Evolutionary conservation across 179 eudicot species (phyloP), one percentile per base, ranked within the genome.

Genomic region (Beta corolliflora): DNA sequence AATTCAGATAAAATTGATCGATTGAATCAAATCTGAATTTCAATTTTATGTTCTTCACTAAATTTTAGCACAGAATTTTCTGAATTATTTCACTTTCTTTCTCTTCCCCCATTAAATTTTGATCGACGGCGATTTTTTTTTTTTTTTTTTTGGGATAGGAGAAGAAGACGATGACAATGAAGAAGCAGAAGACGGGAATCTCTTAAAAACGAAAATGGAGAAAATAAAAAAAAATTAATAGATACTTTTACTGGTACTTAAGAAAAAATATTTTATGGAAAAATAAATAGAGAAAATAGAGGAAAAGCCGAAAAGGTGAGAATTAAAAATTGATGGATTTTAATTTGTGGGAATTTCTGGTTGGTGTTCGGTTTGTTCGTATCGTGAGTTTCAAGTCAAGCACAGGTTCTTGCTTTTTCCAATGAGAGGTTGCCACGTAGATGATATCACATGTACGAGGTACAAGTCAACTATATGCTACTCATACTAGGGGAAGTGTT

Each of bases 381-480:
- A 13, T 55, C 74, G 9, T 80, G 54, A 19, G 79, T 54, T 80
- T 9, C 61, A 73, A 80, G 83, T 73, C 55, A 79, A 79, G 81
- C 12, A 29, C 65, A 75, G 29, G 79, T 76, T 31, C 19, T 50
- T 71, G 58, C 16, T n/a, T 50, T 11, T 5, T 48, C 75, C 75
- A 71, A 71, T 50, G 0, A 21, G 7, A 50, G 59, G 13, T 52
- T 23, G 60, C 59, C 76, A 53, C 61, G 23, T 73, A 3, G 19
- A 9, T 6, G 11, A 25, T 10, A 48, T 21, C n/a, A 7, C 31
- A 45, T 21, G 8, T 73, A 12, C 23, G 19, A 5, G 11, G 54
- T 71, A 53, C 76, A 52, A 73, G 76, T 73, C 61, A 73, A 73
- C 73, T 18, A 67, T 12, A 52, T 52, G 13, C 55, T 12, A 52